Evolutionary conservation across 2,329 filamentous ascomycete species (phyloP), one percentile per base, ranked within the genome.

Genomic region (Pestalotiopsis sp.): DNA sequence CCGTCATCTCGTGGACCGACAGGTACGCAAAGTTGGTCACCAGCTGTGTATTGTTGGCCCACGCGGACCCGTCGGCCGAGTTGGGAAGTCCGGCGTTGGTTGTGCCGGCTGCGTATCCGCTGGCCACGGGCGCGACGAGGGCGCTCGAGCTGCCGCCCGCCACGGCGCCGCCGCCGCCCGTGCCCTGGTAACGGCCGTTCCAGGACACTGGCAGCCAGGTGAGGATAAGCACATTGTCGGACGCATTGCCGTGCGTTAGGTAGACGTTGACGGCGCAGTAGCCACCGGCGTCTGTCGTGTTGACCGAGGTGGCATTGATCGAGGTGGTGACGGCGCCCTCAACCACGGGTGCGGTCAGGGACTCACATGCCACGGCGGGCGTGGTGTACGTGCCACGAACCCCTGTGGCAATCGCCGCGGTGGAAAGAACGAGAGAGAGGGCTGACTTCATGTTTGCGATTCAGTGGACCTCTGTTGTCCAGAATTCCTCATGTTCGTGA

Each of bases 91-190:
- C 78, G 2, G 76, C 75, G 58, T 79, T 73, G 1, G 77, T 77
- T 4, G 72, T 73, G 13, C 70, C 68, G 13, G 76, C 72, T 1
- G 75, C 74, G 57, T 76, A 79, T 20, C 76, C 75, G 36, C 20
- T 27, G 17, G 25, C 14, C 2, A 45, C 61, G 25, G 67, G 61
- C 20, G 73, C 71, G 13, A 61, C 57, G 6, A 75, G 23, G 14
- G 72, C 68, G 11, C 69, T 72, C 12, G 67, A 65, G 52, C 71
- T 72, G 57, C 66, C 66, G 17, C 78, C 77, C 0, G 78, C 74
- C 3, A 69, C 68, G 41, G 65, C 78, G 2, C 77, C 78, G 3
- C 74, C 75, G 6, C 79, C 79, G 1, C 78, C 78, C n/a, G 77
- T 65, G 11, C 72, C 77, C 38, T 77, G 71, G 4, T 79, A 70